Evolutionary conservation across 129 eudicot species (phyloP).

Genomic region (Artemisia argyi): DNA sequence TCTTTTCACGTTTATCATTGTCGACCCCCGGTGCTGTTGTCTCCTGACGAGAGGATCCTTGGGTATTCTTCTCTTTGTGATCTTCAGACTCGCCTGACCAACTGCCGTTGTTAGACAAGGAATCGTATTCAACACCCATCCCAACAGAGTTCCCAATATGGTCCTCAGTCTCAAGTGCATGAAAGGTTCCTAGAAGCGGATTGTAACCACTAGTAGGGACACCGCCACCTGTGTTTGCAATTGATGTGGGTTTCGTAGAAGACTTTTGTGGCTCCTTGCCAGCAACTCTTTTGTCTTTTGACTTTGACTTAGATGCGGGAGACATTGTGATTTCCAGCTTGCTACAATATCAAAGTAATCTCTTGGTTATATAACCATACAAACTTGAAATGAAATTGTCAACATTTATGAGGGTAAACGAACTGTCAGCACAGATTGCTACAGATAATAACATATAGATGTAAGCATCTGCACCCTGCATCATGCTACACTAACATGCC

Average conservation of each 20-base stretch:
- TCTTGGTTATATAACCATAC: slow-evolving; percentile 14
- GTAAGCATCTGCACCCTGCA: too few species aligned
- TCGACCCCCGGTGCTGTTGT: slow-evolving; percentile 53
- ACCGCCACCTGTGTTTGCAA: slow-evolving; percentile 35
- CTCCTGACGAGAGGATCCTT: slow-evolving; percentile 44
- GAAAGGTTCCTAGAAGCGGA: slow-evolving; percentile 75
- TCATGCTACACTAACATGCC: too few species aligned
- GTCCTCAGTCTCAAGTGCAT: slow-evolving; percentile 66
- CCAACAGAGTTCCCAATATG: slow-evolving; percentile 47
- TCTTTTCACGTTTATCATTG: slow-evolving; percentile 71
- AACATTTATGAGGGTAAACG: too few species aligned
- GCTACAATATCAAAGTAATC: slow-evolving; percentile 21
- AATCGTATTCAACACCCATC: slow-evolving; percentile 55
- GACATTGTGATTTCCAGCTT: slow-evolving; percentile 40
- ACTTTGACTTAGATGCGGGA: slow-evolving; percentile 58
- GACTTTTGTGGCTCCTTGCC: slow-evolving; percentile 59
- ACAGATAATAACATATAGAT: too few species aligned
- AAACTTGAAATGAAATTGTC: background rate
- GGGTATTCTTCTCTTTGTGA: slow-evolving; percentile 60
- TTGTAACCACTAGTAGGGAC: slow-evolving; percentile 71
- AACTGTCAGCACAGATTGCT: too few species aligned
- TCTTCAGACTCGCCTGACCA: slow-evolving; percentile 94
- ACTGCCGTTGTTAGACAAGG: slow-evolving; percentile 68
- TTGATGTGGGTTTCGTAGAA: slow-evolving; percentile 53
- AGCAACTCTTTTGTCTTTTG: slow-evolving; percentile 70